Conservation (phyloP, 768 basidiomycete species). For the Podaxis sp. region DNA sequence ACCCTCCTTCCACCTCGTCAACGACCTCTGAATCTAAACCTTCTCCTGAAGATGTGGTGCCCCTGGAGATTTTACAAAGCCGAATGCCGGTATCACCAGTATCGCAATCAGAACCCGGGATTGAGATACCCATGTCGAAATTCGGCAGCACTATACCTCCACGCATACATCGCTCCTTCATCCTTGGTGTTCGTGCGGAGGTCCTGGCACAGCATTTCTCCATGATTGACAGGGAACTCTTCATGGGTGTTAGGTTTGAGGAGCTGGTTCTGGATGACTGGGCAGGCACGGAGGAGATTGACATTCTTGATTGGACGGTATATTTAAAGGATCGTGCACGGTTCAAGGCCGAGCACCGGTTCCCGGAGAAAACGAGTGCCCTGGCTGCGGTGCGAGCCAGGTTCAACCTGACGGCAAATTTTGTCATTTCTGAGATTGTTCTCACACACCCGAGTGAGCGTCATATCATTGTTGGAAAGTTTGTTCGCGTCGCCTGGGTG, state of each 20-base stretch:
- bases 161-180: conserved; percentile 65
- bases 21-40: conserved; percentile 38
- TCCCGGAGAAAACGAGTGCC: conserved; percentile 61
- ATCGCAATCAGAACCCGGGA: conserved; percentile 14
- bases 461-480: conserved; percentile 62
- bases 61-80: conserved; percentile 61
- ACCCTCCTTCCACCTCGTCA: conserved; percentile 25
- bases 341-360: conserved; percentile 59
- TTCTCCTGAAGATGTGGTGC: conserved; percentile 56
- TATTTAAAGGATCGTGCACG: conserved; percentile 73
- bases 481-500: conserved; percentile 85
- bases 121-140: conserved; percentile 24
- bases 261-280: conserved; percentile 78
- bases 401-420: conserved; percentile 82
- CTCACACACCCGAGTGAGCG: conserved; percentile 67
- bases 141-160: conserved; percentile 30
- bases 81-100: conserved; percentile 33
- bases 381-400: conserved; percentile 72
- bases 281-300: conserved; percentile 56
- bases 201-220: conserved; percentile 73
- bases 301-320: conserved; percentile 79
- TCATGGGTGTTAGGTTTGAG: conserved; percentile 81
- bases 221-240: conserved; percentile 86
- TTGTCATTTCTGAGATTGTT: conserved; percentile 76
- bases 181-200: conserved; percentile 58